phyloP scores from a whole-genome alignment of 2,329 filamentous ascomycete genomes.

The Nannizzia gypsea region DNA sequence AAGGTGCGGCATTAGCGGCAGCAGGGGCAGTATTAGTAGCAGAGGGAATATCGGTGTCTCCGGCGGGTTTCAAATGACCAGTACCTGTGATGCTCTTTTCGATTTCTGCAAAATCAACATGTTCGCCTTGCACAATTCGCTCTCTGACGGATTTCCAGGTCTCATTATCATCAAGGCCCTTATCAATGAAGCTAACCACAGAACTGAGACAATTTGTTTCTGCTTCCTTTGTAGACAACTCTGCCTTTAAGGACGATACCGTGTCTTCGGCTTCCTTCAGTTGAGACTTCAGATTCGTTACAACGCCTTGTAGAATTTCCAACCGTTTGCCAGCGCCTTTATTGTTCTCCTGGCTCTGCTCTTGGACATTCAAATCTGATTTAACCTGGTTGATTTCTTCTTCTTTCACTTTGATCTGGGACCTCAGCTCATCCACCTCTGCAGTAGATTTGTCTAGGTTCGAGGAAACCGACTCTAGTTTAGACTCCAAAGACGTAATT shows the following conservation, averaged over 20 bases:
- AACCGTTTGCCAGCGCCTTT: conserved; percentile 40
- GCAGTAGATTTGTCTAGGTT: conserved; percentile 21
- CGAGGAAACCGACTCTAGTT: conserved; percentile 24
- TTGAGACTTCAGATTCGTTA: conserved; percentile 44
- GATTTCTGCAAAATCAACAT: conserved; percentile 21
- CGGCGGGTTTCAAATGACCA: neutral
- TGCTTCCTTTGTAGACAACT: conserved; percentile 30
- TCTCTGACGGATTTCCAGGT: conserved; percentile 28
- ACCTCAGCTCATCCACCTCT: conserved; percentile 26
- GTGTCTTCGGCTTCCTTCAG: conserved; percentile 43
- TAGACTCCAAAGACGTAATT: conserved; percentile 31
- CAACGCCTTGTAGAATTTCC: conserved; percentile 43
- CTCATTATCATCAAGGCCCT: conserved; percentile 23
- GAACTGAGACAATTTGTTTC: conserved; percentile 24
- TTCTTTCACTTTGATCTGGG: conserved; percentile 31
- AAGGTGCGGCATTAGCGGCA: conserved; percentile 18
- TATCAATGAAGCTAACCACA: conserved; percentile 33
- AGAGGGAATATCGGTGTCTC: neutral
- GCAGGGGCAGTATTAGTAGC: conserved; percentile 9
- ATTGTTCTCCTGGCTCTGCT: conserved; percentile 25
- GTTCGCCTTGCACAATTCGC: conserved; percentile 22
- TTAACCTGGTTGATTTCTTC: conserved; percentile 29
- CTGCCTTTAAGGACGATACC: conserved; percentile 35
- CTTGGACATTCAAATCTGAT: conserved; percentile 5
- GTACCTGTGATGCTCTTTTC: neutral